Conservation (phyloP, 169 alveolate genomes). For the Plasmodium reichenowi region DNA sequence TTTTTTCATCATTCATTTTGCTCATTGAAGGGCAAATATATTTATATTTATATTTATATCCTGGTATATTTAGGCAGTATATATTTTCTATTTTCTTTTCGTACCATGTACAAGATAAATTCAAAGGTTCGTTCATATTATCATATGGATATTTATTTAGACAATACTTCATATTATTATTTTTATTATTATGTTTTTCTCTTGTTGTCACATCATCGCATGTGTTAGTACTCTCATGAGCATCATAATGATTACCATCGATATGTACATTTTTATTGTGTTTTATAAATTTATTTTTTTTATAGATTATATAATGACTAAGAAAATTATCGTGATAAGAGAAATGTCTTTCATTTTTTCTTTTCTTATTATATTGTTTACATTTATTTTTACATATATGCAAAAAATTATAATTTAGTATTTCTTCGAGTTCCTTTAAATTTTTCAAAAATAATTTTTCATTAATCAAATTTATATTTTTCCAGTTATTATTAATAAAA, state of each 20-base stretch:
- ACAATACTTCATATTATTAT: no score
- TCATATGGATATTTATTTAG: no score
- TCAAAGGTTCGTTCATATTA: no score
- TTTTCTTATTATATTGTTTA: neutral
- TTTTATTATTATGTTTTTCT: no score
- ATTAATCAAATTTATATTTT: conserved; percentile 18
- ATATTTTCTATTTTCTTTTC: conserved; percentile 22
- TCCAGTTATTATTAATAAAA: conserved; percentile 7
- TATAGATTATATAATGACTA: neutral
- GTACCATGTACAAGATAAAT: neutral
- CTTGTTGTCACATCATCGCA: no score
- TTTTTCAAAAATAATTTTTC: conserved; percentile 18
- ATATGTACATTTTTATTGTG: neutral
- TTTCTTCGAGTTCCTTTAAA: conserved; percentile 20
- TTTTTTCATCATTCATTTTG: conserved; percentile 2
- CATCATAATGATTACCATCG: neutral
- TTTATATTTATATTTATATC: conserved; percentile 24
- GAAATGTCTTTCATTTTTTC: neutral
- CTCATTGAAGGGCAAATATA: conserved; percentile 19
- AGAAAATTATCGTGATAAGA: conserved; percentile 43
- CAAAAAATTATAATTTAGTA: conserved; percentile 28
- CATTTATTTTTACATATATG: neutral
- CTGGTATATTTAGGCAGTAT: conserved; percentile 30
- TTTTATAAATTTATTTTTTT: neutral
- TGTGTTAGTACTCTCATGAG: no score